Percentiles rank a stretch among this genome's conserved stretches.
phyloP scores from a whole-genome alignment of 805 yeast species.

The Suhomyces faveliae region DNA sequence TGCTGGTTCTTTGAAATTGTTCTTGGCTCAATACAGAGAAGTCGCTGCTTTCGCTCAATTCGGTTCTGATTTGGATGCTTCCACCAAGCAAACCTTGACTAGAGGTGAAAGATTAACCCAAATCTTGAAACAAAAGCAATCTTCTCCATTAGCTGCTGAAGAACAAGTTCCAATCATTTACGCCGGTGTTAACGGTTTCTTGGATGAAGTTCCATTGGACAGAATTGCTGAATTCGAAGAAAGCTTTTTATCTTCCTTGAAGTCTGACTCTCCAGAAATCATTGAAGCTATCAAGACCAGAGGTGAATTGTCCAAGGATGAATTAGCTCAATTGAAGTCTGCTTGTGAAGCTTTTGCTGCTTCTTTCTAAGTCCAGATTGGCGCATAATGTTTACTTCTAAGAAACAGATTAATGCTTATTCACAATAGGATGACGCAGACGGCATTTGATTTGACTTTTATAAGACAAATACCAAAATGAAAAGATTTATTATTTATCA shows the following conservation, averaged over 20 bases:
- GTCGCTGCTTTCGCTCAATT: constrained; percentile 99
- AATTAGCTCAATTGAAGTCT: constrained; percentile 80
- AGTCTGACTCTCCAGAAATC: constrained; percentile 84
- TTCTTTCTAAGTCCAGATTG: constrained; percentile 55
- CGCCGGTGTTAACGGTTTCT: constrained; percentile 99
- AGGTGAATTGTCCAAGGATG: constrained; percentile 90
- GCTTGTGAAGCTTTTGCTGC: constrained; percentile 92
- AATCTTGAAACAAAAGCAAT: constrained; percentile 97
- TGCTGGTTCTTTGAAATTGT: constrained; percentile 99
- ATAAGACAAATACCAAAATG: constrained; percentile 9
- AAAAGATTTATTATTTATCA: constrained; percentile 7
- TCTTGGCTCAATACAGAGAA: constrained; percentile 99
- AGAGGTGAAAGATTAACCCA: constrained; percentile 99
- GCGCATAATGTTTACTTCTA: constrained; percentile 8
- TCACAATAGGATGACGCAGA: constrained; percentile 10
- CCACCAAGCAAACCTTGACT: constrained; percentile 96
- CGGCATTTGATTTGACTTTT: constrained; percentile 10
- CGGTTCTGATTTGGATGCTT: constrained; percentile 99
- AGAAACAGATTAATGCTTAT: constrained; percentile 9
- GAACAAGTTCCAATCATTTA: constrained; percentile 97
- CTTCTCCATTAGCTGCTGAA: constrained; percentile 95
- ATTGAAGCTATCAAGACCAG: constrained; percentile 78
- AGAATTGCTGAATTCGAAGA: constrained; percentile 90
- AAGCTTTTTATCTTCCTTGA: constrained; percentile 87
- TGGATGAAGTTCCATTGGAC: constrained; percentile 80